Conservation (phyloP, 2,329 filamentous ascomycete genomes). For the Pseudogymnoascus pannorum region DNA sequence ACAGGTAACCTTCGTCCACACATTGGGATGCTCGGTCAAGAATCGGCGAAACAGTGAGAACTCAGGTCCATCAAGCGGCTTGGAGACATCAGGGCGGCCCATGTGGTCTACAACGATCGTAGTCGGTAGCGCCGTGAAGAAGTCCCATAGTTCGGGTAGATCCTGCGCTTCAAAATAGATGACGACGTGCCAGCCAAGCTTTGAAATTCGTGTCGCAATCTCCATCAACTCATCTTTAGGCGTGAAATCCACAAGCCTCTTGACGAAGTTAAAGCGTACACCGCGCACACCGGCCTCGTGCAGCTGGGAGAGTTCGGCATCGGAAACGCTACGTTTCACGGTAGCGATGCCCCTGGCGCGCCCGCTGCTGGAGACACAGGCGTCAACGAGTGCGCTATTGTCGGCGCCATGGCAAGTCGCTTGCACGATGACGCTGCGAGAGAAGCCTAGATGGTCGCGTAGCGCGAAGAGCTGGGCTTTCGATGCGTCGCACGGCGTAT, state of each 20-base stretch:
- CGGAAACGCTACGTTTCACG: conserved; percentile 3
- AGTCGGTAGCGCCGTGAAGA: conserved; percentile 20
- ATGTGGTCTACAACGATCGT: conserved; percentile 33
- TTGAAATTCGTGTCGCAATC: conserved; percentile 29
- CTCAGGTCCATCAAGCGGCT: conserved; percentile 27
- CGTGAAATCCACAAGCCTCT: conserved; percentile 13
- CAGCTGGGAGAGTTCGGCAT: conserved; percentile 22
- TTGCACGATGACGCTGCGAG: background rate
- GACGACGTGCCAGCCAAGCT: conserved; percentile 25
- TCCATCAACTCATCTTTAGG: conserved; percentile 31
- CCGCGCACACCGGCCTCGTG: conserved; percentile 28
- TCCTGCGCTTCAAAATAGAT: conserved; percentile 18
- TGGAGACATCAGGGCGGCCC: conserved; percentile 21
- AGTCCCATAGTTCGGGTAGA: conserved; percentile 19
- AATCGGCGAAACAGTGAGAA: conserved; percentile 28
- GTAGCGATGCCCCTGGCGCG: background rate
- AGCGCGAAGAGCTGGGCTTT: background rate
- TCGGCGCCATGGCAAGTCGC: background rate
- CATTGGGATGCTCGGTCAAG: conserved; percentile 24
- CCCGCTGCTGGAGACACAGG: background rate
- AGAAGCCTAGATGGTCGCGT: background rate
- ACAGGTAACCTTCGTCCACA: conserved; percentile 34
- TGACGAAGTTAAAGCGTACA: conserved; percentile 32
- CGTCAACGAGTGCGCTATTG: background rate
- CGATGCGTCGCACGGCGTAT: background rate